These are phyloP conservation scores for Suhomyces prunicola DNA, from an alignment of 805 yeast genomes.

Conservation along the genomic window DNA sequence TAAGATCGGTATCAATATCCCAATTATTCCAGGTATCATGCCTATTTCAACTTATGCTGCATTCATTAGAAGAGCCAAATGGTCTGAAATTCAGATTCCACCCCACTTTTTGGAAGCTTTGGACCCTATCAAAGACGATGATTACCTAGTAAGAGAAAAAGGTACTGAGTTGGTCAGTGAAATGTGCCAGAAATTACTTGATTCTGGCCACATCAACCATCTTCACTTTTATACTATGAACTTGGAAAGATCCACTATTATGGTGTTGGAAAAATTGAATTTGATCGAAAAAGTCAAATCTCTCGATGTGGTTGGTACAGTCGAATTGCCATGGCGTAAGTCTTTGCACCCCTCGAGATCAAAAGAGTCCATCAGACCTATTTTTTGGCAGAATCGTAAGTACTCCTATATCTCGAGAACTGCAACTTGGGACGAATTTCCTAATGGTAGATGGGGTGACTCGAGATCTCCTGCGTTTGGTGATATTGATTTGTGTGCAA, in stretches of 20 bases:
- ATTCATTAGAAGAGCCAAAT: slow-evolving; percentile 86
- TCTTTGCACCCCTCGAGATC: slow-evolving; percentile 77
- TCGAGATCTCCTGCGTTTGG: slow-evolving; percentile 97
- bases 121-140: slow-evolving; percentile 87
- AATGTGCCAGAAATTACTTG: slow-evolving; percentile 72
- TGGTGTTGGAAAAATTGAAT: slow-evolving; percentile 76
- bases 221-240: slow-evolving; percentile 98
- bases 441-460: slow-evolving; percentile 99
- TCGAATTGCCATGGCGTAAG: slow-evolving; percentile 81
- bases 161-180: slow-evolving; percentile 82
- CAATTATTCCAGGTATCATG: slow-evolving; percentile 97
- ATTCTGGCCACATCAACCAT: slow-evolving; percentile 74
- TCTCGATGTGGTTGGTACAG: slow-evolving; percentile 38
- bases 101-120: slow-evolving; percentile 62
- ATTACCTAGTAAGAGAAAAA: slow-evolving; percentile 75
- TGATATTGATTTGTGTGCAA: slow-evolving; percentile 77
- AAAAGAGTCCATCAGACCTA: slow-evolving; percentile 85
- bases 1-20: slow-evolving; percentile 70
- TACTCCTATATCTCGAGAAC: slow-evolving; percentile 87
- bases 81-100: slow-evolving; percentile 89
- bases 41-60: slow-evolving; percentile 95
- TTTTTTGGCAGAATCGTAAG: slow-evolving; percentile 94
- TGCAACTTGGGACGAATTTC: slow-evolving; percentile 95
- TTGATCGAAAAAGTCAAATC: slow-evolving; percentile 46
- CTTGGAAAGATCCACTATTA: slow-evolving; percentile 83